A percentile compares a stretch with the other conserved stretches of the same genome.
Evolutionary conservation across 441 rosid genomes (phyloP).

Genomic region (Macaranga tanarius): DNA sequence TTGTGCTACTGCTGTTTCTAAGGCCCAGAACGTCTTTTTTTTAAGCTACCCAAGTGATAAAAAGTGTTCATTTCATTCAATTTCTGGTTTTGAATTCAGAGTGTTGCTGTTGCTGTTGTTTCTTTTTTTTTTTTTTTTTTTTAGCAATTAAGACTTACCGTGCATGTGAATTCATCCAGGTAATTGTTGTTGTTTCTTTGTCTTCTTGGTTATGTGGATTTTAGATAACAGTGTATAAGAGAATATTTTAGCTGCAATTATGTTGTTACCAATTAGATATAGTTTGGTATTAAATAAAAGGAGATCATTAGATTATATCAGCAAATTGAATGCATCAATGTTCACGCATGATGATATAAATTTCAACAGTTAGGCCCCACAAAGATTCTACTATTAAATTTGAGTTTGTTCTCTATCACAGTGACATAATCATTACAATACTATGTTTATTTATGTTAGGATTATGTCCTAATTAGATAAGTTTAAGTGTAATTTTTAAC

Average conservation of each 20-base stretch:
- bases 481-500: constrained; percentile 9
- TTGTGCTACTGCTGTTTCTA: background rate
- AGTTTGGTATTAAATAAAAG: constrained; percentile 16
- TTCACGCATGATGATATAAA: constrained; percentile 34
- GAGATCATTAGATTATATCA: constrained; percentile 20
- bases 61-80: background rate
- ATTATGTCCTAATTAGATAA: background rate
- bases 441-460: constrained; percentile 18
- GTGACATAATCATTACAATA: constrained; percentile 13
- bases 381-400: constrained; percentile 19
- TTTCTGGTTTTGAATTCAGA: constrained; percentile 1
- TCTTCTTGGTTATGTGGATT: background rate
- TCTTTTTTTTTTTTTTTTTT: too few species aligned
- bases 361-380: constrained; percentile 34
- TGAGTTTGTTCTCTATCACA: constrained; percentile 28
- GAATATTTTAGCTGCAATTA: constrained; percentile 2
- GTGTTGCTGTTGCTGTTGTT: background rate
- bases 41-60: background rate
- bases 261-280: constrained; percentile 8
- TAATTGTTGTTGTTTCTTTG: too few species aligned
- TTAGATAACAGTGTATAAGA: background rate
- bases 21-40: background rate
- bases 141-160: too few species aligned
- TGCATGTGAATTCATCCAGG: too few species aligned
- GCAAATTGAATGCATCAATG: constrained; percentile 26